A percentile compares a stretch with the other conserved stretches of the same genome.
These are phyloP conservation scores for Colletotrichum lupini DNA, from an alignment of 2,329 filamentous ascomycete species.

Conservation along the genomic window DNA sequence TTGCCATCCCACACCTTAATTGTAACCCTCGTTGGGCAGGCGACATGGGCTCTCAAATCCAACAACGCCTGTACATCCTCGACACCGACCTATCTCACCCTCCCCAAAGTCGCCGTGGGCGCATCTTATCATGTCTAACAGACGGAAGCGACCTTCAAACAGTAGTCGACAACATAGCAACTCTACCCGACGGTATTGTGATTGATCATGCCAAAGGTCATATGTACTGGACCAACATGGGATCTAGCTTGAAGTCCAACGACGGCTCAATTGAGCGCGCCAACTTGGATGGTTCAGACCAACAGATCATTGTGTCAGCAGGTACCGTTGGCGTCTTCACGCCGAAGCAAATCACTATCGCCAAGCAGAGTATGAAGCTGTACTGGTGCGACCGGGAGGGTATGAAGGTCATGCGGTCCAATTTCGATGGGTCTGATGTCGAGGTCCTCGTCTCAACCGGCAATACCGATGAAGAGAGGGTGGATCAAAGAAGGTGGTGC, in stretches of 20 bases:
- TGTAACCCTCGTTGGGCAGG: no score
- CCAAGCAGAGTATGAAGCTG: constrained; percentile 4
- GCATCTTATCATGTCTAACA: constrained; percentile 14
- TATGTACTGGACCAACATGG: constrained; percentile 30
- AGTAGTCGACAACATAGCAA: constrained; percentile 2
- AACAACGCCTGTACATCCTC: constrained; percentile 22
- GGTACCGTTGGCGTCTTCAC: constrained; percentile 13
- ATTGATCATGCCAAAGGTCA: constrained; percentile 12
- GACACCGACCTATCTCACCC: constrained; percentile 18
- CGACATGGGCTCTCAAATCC: constrained; percentile 9
- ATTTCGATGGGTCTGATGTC: constrained; percentile 9
- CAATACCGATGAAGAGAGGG: neutral
- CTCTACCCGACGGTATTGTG: constrained; percentile 11
- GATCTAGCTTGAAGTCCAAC: constrained; percentile 13
- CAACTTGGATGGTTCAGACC: constrained; percentile 9
- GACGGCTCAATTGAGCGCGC: constrained; percentile 22
- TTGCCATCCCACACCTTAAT: no score
- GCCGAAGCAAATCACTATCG: constrained; percentile 22
- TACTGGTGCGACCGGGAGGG: constrained; percentile 25
- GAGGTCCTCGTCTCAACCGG: constrained; percentile 19
- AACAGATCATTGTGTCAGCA: neutral
- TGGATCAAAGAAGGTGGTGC: constrained; percentile 10
- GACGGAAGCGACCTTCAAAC: constrained; percentile 7
- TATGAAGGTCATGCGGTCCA: constrained; percentile 22
- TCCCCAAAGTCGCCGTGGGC: neutral